A percentile compares a stretch with the other conserved stretches of the same genome.
Evolutionary conservation across 2,329 filamentous ascomycete genomes (phyloP).

Genomic region (Macrophomina phaseolina): DNA sequence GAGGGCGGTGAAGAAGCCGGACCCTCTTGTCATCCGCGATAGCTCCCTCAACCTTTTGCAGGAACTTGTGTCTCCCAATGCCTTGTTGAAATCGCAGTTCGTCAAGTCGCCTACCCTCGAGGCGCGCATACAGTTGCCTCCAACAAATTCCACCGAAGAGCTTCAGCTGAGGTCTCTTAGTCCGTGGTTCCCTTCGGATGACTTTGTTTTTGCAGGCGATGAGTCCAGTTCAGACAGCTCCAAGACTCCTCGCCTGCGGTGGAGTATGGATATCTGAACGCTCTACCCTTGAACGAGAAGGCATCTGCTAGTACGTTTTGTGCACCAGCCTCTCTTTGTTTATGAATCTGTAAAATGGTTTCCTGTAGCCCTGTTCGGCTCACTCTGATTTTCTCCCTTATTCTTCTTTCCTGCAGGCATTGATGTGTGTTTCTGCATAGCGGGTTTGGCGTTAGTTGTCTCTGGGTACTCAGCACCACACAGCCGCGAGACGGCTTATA

Average conservation of each 20-base stretch:
- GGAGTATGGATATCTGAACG: constrained; percentile 51
- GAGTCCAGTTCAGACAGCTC: constrained; percentile 43
- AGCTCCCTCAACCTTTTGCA: constrained; percentile 47
- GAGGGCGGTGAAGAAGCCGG: constrained; percentile 29
- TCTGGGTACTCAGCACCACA: not conserved
- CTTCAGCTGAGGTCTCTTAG: constrained; percentile 30
- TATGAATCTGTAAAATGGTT: not conserved
- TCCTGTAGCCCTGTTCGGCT: not conserved
- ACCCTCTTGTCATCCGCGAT: constrained; percentile 43
- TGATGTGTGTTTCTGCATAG: constrained; percentile 22
- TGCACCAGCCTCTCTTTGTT: not conserved
- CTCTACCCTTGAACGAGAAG: not conserved
- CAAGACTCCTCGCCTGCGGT: constrained; percentile 45
- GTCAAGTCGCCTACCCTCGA: constrained; percentile 46
- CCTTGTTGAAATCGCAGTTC: constrained; percentile 43
- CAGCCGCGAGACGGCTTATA: constrained; percentile 27
- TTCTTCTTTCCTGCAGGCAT: constrained; percentile 16
- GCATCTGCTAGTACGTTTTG: not conserved
- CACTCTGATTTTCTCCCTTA: not conserved
- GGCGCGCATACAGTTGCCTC: constrained; percentile 44
- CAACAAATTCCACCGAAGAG: constrained; percentile 39
- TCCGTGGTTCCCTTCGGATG: constrained; percentile 32
- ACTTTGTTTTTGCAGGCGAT: constrained; percentile 30
- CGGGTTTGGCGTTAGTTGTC: constrained; percentile 27
- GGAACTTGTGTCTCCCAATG: constrained; percentile 44